Evolutionary conservation across 257 asterid genomes (phyloP).

Genomic region (Fraxinus cuspidata): DNA sequence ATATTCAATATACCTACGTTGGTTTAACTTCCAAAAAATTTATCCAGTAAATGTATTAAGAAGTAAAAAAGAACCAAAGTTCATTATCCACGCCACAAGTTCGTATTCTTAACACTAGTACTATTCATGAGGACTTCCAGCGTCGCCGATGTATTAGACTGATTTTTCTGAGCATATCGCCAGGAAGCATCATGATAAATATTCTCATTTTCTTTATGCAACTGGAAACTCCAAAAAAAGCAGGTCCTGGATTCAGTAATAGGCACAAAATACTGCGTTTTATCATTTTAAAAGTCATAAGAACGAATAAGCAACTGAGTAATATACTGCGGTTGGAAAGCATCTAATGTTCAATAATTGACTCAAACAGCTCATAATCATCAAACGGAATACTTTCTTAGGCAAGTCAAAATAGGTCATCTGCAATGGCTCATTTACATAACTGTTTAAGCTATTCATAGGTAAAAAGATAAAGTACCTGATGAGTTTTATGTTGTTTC

Average conservation of each 20-base stretch:
- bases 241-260: constrained; percentile 5
- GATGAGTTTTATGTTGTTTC: constrained; percentile 62
- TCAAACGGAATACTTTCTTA: background rate
- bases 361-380: background rate
- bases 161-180: background rate
- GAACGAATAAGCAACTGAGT: background rate
- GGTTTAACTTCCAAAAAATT: constrained; percentile 1
- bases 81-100: constrained; percentile 14
- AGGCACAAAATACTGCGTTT: constrained; percentile 1
- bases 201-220: constrained; percentile 8
- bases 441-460: background rate
- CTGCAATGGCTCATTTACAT: background rate
- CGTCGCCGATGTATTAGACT: constrained; percentile 1
- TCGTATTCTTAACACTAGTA: constrained; percentile 16
- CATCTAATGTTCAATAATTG: background rate
- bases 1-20: constrained; percentile 15
- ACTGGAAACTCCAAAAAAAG: background rate
- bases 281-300: background rate
- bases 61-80: background rate
- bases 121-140: constrained; percentile 20
- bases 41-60: constrained; percentile 4
- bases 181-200: constrained; percentile 12
- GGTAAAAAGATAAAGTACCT: constrained; percentile 49
- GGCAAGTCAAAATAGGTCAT: background rate
- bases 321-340: background rate